Evolutionary conservation across 1,284 basidiomycete species (phyloP), one percentile per base, ranked within the genome.

Genomic region (Sporisorium scitamineum): DNA sequence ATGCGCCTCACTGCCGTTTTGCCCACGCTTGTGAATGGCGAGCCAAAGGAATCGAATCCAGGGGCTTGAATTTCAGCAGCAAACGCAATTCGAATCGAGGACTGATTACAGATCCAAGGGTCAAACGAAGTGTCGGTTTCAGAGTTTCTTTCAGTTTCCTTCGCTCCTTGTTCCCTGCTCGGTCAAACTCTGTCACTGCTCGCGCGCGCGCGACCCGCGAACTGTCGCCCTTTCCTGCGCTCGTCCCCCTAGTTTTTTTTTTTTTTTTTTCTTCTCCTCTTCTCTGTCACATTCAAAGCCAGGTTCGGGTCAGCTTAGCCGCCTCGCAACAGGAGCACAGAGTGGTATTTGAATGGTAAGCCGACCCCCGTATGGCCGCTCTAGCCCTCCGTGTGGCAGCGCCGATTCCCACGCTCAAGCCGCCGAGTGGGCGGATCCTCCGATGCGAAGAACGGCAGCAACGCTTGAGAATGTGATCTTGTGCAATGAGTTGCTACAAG

Each of bases 61-160:
- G 32, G 50, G 32, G 32, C 50, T 20, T 52, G 50, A 24, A 22
- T 34, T 22, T 26, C 16, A 29, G n/a, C n/a, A n/a, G n/a, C n/a
- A n/a, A n/a, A n/a, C n/a, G n/a, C 8, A 26, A 20, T 51, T 51
- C 29, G 32, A 50, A 42, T 27, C 44, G 20, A 24, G 20, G n/a
- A n/a, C n/a, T 20, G 42, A 24, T 24, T 47, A 27, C 24, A 24
- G 26, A 26, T 24, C 13, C 5, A 42, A n/a, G 11, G n/a, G 42
- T 26, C 14, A 48, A 31, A n/a, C 32, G 13, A 31, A 22, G 44
- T 57, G 55, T 57, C 55, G 32, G 44, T 39, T 32, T 57, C 55
- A 57, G 39, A 54, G 53, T 42, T 54, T 44, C 14, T 53, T 53
- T 39, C 37, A 8, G 4, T 39, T n/a, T 47, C 16, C 16, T 53